Conservation (phyloP, 169 alveolate genomes). For the Besnoitia besnoiti region DNA sequence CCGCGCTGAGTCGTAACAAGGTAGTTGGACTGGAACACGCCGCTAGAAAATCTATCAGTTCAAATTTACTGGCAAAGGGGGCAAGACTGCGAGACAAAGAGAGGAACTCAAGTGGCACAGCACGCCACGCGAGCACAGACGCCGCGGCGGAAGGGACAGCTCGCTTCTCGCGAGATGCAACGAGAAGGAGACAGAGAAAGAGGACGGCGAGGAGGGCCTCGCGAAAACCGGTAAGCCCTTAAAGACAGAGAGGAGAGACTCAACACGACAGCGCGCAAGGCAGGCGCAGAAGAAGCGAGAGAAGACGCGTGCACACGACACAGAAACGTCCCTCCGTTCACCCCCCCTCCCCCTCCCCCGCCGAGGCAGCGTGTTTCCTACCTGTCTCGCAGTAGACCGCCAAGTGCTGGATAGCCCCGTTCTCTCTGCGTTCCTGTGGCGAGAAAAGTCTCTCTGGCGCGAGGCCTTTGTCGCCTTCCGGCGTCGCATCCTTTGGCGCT, state of each 20-base stretch:
- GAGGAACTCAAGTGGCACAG: neutral
- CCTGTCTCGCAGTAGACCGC: neutral
- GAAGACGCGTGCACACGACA: too few species aligned
- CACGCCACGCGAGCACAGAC: too few species aligned
- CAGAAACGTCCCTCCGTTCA: too few species aligned
- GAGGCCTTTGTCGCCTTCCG: neutral
- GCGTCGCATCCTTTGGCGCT: neutral
- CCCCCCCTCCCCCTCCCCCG: too few species aligned
- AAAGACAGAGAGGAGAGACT: neutral
- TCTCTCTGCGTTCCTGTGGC: neutral
- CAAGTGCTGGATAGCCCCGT: neutral
- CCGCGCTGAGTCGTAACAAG: too few species aligned
- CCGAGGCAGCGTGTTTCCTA: too few species aligned
- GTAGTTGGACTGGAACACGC: too few species aligned
- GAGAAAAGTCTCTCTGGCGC: neutral
- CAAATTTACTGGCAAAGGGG: too few species aligned
- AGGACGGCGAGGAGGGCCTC: neutral
- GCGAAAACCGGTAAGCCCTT: neutral
- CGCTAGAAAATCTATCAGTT: too few species aligned
- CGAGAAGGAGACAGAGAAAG: neutral
- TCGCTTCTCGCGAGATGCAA: too few species aligned
- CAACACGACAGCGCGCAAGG: neutral
- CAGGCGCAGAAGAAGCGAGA: neutral
- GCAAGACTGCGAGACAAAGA: neutral
- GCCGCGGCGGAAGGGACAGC: too few species aligned